Conservation (phyloP, 805 yeast species). For the Wickerhamiella qilinensis region DNA sequence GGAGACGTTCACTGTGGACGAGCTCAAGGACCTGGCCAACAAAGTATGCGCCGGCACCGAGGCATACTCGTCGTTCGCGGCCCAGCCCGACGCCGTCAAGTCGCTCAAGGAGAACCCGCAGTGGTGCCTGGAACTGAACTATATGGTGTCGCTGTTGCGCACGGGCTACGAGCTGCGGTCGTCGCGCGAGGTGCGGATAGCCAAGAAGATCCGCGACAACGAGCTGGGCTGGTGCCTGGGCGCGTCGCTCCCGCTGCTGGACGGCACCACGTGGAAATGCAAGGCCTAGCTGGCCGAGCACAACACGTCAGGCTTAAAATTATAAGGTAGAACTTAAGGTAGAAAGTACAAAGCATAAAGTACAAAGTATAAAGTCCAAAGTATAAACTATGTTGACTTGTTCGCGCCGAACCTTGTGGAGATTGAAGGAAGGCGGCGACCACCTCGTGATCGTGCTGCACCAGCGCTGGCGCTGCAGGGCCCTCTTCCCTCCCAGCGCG, state of each 20-base stretch:
- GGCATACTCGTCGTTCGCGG: slow-evolving; percentile 54
- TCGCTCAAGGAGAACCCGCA: slow-evolving; percentile 66
- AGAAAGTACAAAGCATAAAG: too few relatives aligned
- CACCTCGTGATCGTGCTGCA: too few relatives aligned
- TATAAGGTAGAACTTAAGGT: too few relatives aligned
- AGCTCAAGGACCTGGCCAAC: slow-evolving; percentile 64
- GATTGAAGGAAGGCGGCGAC: too few relatives aligned
- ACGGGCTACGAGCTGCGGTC: slow-evolving; percentile 95
- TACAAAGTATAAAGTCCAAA: too few relatives aligned
- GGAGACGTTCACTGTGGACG: slow-evolving; percentile 66
- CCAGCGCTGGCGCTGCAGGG: too few relatives aligned
- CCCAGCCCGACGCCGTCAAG: slow-evolving; percentile 50
- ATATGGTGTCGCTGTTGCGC: slow-evolving; percentile 78
- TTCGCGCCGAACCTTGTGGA: too few relatives aligned
- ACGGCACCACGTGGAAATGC: slow-evolving; percentile 54
- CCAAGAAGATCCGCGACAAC: slow-evolving; percentile 71
- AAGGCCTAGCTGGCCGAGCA: too few relatives aligned
- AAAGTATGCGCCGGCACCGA: slow-evolving; percentile 74
- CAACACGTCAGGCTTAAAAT: too few relatives aligned
- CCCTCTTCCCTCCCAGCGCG: too few relatives aligned
- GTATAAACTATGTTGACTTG: too few relatives aligned
- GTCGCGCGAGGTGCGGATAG: slow-evolving; percentile 78
- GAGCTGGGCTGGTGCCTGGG: slow-evolving; percentile 99
- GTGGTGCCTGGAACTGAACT: slow-evolving; percentile 87
- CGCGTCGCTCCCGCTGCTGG: slow-evolving; percentile 83